phyloP scores from a whole-genome alignment of 192 early-diverging fungal genomes.

The Endogone sp. region DNA sequence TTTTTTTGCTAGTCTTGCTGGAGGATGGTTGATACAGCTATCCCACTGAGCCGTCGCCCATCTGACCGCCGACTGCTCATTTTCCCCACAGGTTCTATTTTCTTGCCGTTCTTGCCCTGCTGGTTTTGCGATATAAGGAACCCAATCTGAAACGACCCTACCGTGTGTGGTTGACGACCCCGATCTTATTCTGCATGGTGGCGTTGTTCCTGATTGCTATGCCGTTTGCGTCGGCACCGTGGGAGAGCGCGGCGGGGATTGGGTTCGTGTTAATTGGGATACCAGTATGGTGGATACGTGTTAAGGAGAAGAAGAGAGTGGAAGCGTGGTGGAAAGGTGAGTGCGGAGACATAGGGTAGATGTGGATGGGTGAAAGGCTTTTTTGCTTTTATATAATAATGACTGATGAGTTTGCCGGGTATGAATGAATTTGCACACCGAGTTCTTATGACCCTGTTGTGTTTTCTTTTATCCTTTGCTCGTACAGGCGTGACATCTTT shows the following conservation, averaged over 20 bases:
- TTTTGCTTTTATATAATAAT: neutral
- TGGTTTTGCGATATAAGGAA: constrained; percentile 61
- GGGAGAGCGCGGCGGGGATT: constrained; percentile 42
- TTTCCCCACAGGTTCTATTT: constrained; percentile 50
- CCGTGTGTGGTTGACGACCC: constrained; percentile 62
- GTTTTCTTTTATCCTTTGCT: neutral
- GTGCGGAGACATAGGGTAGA: neutral
- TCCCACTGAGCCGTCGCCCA: neutral
- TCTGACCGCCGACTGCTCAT: neutral
- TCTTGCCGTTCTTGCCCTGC: constrained; percentile 57
- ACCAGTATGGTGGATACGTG: constrained; percentile 48
- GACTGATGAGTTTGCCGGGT: neutral
- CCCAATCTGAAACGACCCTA: constrained; percentile 68
- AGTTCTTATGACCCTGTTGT: too few species aligned
- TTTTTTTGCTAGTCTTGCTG: neutral
- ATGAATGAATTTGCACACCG: too few species aligned
- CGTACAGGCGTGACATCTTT: neutral
- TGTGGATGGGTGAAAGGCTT: neutral
- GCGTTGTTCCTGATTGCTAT: constrained; percentile 58
- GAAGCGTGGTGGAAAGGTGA: constrained; percentile 33
- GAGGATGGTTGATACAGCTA: too few species aligned
- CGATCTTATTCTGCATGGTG: constrained; percentile 58
- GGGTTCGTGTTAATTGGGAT: constrained; percentile 44
- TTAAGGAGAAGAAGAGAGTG: constrained; percentile 32
- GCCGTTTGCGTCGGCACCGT: constrained; percentile 52